A percentile compares a stretch with the other conserved stretches of the same genome.
Evolutionary conservation across 495 filamentous ascomycete species (phyloP).

Genomic region (Trichoderma parareesei): DNA sequence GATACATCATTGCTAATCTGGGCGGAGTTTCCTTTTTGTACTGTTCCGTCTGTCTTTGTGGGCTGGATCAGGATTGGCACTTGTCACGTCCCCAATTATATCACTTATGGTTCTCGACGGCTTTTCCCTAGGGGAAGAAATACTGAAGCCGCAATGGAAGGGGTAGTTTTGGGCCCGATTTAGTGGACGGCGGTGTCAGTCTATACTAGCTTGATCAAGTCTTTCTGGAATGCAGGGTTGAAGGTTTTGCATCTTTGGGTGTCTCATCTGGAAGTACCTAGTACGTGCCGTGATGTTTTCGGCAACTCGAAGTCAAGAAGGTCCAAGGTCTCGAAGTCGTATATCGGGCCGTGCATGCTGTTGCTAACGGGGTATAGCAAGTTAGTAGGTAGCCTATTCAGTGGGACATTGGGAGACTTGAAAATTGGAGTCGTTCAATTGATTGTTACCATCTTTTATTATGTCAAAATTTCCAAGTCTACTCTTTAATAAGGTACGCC

Average conservation of each 20-base stretch:
- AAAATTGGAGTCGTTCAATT: too few relatives aligned
- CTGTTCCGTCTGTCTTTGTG: background rate
- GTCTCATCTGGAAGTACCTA: background rate
- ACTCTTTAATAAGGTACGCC: too few relatives aligned
- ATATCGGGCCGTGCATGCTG: too few relatives aligned
- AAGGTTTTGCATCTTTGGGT: slow-evolving; percentile 51
- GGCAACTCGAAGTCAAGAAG: too few relatives aligned
- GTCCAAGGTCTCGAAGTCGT: too few relatives aligned
- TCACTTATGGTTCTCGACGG: background rate
- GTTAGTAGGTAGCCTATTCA: too few relatives aligned
- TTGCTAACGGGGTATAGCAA: too few relatives aligned
- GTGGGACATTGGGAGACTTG: too few relatives aligned
- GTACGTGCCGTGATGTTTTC: too few relatives aligned
- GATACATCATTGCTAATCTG: slow-evolving; percentile 2
- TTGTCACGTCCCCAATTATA: background rate
- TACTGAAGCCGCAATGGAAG: background rate
- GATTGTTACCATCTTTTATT: too few relatives aligned
- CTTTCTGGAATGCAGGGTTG: background rate
- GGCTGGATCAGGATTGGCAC: background rate
- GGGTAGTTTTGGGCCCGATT: background rate
- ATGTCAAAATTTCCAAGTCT: too few relatives aligned
- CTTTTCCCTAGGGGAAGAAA: background rate
- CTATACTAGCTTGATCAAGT: background rate
- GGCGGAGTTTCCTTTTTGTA: background rate
- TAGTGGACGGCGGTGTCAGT: background rate